These are phyloP conservation scores for Skeletonema tropicum DNA, from an alignment of 108 stramenopile species.

Conservation along the genomic window DNA sequence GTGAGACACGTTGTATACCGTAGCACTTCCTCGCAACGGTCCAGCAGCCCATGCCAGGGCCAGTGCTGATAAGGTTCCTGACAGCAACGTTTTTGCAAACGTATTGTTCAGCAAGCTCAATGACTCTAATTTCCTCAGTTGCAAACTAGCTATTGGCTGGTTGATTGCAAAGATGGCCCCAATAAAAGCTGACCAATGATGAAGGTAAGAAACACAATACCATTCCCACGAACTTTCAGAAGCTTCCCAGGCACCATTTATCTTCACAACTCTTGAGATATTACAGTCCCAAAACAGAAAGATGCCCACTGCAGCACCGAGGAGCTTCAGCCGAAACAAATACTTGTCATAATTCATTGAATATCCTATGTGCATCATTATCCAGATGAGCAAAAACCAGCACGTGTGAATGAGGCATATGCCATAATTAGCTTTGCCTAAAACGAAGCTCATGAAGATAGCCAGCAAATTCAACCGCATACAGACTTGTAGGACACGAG, in stretches of 20 bases:
- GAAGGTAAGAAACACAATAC: constrained; percentile 74
- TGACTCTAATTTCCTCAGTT: constrained; percentile 43
- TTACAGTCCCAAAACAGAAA: constrained; percentile 72
- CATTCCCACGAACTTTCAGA: constrained; percentile 66
- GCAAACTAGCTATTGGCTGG: constrained; percentile 63
- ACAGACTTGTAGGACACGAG: constrained; percentile 77
- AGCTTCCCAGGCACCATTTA: not conserved
- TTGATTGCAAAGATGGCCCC: constrained; percentile 86
- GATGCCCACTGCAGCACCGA: constrained; percentile 36
- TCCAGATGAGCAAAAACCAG: constrained; percentile 79
- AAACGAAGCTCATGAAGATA: constrained; percentile 59
- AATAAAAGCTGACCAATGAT: constrained; percentile 79
- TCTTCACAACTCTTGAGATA: constrained; percentile 41
- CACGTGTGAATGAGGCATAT: constrained; percentile 84
- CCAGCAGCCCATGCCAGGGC: constrained; percentile 56
- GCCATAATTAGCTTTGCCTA: constrained; percentile 76
- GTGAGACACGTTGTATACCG: constrained; percentile 67
- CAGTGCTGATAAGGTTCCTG: constrained; percentile 22
- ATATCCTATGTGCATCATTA: constrained; percentile 49
- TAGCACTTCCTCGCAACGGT: constrained; percentile 56
- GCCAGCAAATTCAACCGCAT: constrained; percentile 86
- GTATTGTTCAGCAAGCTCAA: constrained; percentile 12
- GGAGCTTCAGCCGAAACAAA: constrained; percentile 71
- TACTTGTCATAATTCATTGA: constrained; percentile 65
- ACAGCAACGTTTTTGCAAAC: constrained; percentile 53